These are phyloP conservation scores for Didymellaceae sp. DNA, from an alignment of 2,329 filamentous ascomycete species.

Conservation along the genomic window DNA sequence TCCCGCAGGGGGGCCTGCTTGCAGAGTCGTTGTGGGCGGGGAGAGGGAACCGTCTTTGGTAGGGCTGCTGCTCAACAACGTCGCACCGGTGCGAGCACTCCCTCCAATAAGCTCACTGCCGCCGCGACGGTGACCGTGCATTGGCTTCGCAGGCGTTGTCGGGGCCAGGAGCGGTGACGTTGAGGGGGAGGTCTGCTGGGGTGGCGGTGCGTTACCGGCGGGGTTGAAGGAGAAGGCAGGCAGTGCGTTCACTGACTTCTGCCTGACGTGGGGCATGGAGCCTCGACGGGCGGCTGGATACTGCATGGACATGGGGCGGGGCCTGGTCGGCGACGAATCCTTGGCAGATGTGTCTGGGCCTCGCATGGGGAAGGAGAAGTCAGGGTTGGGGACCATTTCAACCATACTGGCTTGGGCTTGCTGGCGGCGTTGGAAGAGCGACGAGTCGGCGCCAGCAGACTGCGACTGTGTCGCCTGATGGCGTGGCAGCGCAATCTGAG, in stretches of 20 bases:
- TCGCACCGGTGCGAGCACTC: constrained; percentile 60
- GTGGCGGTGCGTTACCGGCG: constrained; percentile 44
- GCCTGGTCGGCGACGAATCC: constrained; percentile 42
- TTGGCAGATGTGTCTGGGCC: constrained; percentile 37
- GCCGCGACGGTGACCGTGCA: constrained; percentile 71
- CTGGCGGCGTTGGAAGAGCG: constrained; percentile 47
- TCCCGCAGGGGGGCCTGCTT: constrained; percentile 57
- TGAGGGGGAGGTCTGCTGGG: constrained; percentile 44
- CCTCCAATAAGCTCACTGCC: constrained; percentile 88
- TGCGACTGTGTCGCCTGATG: constrained; percentile 50
- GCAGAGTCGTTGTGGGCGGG: constrained; percentile 58
- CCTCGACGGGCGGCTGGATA: constrained; percentile 44
- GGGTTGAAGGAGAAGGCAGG: constrained; percentile 60
- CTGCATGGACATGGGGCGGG: constrained; percentile 48
- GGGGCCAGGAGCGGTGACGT: constrained; percentile 48
- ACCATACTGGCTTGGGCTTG: constrained; percentile 43
- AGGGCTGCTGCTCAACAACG: constrained; percentile 71
- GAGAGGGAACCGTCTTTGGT: constrained; percentile 69
- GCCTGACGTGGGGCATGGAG: constrained; percentile 45
- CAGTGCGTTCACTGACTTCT: constrained; percentile 52
- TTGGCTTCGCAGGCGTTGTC: constrained; percentile 59
- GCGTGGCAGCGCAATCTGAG: constrained; percentile 49
- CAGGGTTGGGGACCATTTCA: constrained; percentile 56
- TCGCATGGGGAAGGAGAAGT: constrained; percentile 57
- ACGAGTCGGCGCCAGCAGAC: constrained; percentile 42